Evolutionary conservation across 768 basidiomycete genomes (phyloP).

Genomic region (Termitomyces sp.): DNA sequence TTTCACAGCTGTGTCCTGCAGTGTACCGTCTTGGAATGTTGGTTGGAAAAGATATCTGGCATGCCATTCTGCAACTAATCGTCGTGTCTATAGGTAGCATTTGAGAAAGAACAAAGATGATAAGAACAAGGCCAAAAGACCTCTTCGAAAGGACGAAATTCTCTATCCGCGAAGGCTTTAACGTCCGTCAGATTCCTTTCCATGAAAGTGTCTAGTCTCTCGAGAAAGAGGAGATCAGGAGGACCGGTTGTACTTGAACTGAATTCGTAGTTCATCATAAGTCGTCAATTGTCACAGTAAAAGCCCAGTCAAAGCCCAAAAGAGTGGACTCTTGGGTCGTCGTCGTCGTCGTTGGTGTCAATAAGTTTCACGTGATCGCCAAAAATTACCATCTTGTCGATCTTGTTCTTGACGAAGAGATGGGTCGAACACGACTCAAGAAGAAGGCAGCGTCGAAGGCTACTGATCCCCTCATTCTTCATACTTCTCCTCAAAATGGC

Average conservation of each 20-base stretch:
- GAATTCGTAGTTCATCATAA: constrained; percentile 33
- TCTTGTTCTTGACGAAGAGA: constrained; percentile 22
- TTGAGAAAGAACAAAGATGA: constrained; percentile 21
- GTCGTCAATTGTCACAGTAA: neutral
- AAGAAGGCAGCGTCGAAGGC: constrained; percentile 41
- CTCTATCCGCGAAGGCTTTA: constrained; percentile 59
- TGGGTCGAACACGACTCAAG: constrained; percentile 58
- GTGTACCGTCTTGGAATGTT: constrained; percentile 11
- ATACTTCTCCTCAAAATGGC: constrained; percentile 22
- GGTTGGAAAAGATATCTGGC: constrained; percentile 52
- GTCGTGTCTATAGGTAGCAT: constrained; percentile 38
- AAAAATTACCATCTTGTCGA: constrained; percentile 20
- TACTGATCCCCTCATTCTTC: constrained; percentile 23
- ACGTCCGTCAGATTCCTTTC: constrained; percentile 57
- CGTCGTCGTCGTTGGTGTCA: neutral
- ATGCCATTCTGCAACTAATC: constrained; percentile 64
- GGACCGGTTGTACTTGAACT: constrained; percentile 26
- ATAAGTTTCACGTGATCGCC: constrained; percentile 27
- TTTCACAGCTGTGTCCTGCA: constrained; percentile 18
- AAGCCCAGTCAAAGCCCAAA: neutral
- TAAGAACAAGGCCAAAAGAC: constrained; percentile 34
- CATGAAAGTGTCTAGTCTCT: constrained; percentile 64
- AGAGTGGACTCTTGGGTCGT: neutral
- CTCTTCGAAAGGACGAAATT: constrained; percentile 58
- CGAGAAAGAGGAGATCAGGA: constrained; percentile 56